These are phyloP conservation scores for Albizia julibrissin DNA, from an alignment of 306 rosid genomes.

Conservation along the genomic window DNA sequence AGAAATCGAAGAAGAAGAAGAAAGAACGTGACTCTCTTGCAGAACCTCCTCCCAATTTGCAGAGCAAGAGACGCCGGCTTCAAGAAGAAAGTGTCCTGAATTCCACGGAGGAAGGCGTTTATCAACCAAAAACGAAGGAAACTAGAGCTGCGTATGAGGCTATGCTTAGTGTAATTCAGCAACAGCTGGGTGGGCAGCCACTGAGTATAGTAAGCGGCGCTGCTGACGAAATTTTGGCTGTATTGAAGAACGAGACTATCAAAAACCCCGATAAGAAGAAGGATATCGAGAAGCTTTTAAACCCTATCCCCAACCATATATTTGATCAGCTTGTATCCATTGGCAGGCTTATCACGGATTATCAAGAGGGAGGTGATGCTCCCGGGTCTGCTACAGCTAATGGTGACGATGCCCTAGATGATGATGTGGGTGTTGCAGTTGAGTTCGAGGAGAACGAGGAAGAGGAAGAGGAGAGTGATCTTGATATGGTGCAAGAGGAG, in stretches of 20 bases:
- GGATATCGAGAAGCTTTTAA: slow-evolving; percentile 83
- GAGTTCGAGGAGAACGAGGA: slow-evolving; percentile 97
- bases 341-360: slow-evolving; percentile 84
- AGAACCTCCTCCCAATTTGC: slow-evolving; percentile 39
- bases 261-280: slow-evolving; percentile 80
- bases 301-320: slow-evolving; percentile 48
- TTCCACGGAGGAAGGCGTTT: slow-evolving; percentile 77
- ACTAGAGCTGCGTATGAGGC: slow-evolving; percentile 95
- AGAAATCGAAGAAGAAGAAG: slow-evolving; percentile 67
- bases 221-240: slow-evolving; percentile 76
- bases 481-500: slow-evolving; percentile 88
- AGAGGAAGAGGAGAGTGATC: slow-evolving; percentile 93
- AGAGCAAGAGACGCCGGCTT: slow-evolving; percentile 68
- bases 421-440: slow-evolving; percentile 90
- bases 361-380: slow-evolving; percentile 68
- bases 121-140: slow-evolving; percentile 89
- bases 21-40: slow-evolving; percentile 59
- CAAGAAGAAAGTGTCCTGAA: slow-evolving; percentile 80
- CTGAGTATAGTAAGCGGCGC: slow-evolving; percentile 83
- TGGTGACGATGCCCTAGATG: slow-evolving; percentile 79
- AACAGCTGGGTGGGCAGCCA: slow-evolving; percentile 89
- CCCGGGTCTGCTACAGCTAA: slow-evolving; percentile 47
- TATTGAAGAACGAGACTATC: slow-evolving; percentile 62
- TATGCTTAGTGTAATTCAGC: slow-evolving; percentile 84
- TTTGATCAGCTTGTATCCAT: slow-evolving; percentile 76